These are phyloP conservation scores for Croton setiger DNA, from an alignment of 441 rosid genomes.

Conservation along the genomic window DNA sequence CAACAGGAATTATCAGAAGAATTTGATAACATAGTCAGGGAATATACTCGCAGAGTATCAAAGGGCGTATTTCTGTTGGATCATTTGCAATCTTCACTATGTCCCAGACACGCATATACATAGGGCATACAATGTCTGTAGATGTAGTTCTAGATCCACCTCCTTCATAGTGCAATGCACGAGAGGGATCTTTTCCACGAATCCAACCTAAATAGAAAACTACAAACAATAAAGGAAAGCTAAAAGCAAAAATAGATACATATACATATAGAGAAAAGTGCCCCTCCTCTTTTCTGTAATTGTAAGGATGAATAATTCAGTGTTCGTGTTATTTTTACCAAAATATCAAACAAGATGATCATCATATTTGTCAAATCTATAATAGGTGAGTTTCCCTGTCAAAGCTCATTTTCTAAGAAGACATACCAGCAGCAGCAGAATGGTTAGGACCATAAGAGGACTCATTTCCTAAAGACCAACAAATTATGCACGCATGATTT, in stretches of 20 bases:
- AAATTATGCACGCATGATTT: slow-evolving; percentile 87
- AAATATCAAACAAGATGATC: not conserved
- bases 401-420: not conserved
- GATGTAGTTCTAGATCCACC: slow-evolving; percentile 94
- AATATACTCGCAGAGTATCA: slow-evolving; percentile 97
- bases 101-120: slow-evolving; percentile 99
- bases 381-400: no score
- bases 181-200: slow-evolving; percentile 77
- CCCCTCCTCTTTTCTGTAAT: not conserved
- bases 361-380: not conserved
- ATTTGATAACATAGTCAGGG: not conserved
- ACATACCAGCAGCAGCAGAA: slow-evolving; percentile 89
- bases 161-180: slow-evolving; percentile 91
- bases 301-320: not conserved
- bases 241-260: slow-evolving; percentile 16
- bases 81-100: slow-evolving; percentile 91
- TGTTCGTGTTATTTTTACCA: not conserved
- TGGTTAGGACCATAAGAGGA: slow-evolving; percentile 97
- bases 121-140: slow-evolving; percentile 93
- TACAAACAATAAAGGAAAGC: slow-evolving; percentile 18
- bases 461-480: slow-evolving; percentile 98
- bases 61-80: slow-evolving; percentile 81
- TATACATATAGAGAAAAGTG: not conserved
- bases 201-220: slow-evolving; percentile 72
- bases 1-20: slow-evolving; percentile 11